Conservation (phyloP, 1,284 basidiomycete genomes). For the Phenoliferia sp. region DNA sequence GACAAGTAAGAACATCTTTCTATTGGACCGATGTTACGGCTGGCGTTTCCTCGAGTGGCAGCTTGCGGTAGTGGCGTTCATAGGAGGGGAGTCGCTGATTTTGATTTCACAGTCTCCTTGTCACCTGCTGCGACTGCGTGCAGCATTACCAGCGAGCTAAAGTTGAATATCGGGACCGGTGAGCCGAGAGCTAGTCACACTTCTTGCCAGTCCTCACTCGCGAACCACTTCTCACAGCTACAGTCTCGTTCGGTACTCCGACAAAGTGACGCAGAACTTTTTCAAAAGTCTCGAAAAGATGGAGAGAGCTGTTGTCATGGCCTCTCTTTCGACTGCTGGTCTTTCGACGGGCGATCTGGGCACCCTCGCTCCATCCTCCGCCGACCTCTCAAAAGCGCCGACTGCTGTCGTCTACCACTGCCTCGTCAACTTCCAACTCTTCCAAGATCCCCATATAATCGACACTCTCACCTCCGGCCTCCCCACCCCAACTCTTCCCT, state of each 20-base stretch:
- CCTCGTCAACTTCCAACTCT: constrained; percentile 18
- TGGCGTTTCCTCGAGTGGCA: not conserved
- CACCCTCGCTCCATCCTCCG: not conserved
- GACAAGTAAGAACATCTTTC: constrained; percentile 12
- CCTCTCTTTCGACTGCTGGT: constrained; percentile 9
- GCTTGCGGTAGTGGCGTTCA: not conserved
- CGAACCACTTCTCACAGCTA: constrained; percentile 7
- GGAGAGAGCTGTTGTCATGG: constrained; percentile 9
- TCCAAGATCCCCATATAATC: constrained; percentile 21
- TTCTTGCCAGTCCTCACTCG: not conserved
- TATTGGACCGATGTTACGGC: not conserved
- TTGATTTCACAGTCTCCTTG: constrained; percentile 7
- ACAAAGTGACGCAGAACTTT: constrained; percentile 20
- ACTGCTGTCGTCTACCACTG: constrained; percentile 13
- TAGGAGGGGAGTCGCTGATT: not conserved
- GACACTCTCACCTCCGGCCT: constrained; percentile 15
- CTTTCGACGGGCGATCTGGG: constrained; percentile 8
- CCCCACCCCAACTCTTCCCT: constrained; percentile 2
- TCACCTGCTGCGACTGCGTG: constrained; percentile 20
- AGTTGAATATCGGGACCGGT: constrained; percentile 18
- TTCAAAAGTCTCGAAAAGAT: constrained; percentile 18
- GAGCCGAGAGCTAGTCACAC: not conserved
- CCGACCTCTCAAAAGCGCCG: constrained; percentile 6
- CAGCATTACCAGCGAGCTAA: constrained; percentile 23
- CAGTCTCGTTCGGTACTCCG: constrained; percentile 17